phyloP scores from a whole-genome alignment of 768 basidiomycete species.

The Xerocomus brunneocitrinus region DNA sequence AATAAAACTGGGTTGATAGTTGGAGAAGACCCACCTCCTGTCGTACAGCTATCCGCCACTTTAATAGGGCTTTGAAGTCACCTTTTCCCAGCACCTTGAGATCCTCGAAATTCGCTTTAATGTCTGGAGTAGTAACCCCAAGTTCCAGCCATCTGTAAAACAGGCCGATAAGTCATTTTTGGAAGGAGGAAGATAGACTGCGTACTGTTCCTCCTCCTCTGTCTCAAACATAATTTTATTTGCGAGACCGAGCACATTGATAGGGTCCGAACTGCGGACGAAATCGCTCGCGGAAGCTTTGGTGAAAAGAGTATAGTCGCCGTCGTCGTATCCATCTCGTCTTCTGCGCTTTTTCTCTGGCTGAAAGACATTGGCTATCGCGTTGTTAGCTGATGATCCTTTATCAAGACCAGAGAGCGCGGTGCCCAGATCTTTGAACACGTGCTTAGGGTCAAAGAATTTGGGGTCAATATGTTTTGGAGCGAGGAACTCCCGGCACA shows the following conservation, averaged over 20 bases:
- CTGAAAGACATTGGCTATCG: slow-evolving; percentile 88
- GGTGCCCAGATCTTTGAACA: slow-evolving; percentile 86
- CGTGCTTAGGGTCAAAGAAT: slow-evolving; percentile 95
- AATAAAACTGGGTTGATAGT: slow-evolving; percentile 1
- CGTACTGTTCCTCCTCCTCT: slow-evolving; percentile 82
- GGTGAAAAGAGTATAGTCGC: slow-evolving; percentile 88
- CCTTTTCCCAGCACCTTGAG: slow-evolving; percentile 96
- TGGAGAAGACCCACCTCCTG: slow-evolving; percentile 59
- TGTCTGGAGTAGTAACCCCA: slow-evolving; percentile 70
- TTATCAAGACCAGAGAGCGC: slow-evolving; percentile 43
- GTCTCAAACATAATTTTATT: slow-evolving; percentile 75
- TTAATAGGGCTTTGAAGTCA: slow-evolving; percentile 90
- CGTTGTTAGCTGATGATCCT: slow-evolving; percentile 58
- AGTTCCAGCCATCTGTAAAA: slow-evolving; percentile 63
- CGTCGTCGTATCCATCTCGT: slow-evolving; percentile 93
- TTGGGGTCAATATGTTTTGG: slow-evolving; percentile 96
- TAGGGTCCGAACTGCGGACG: slow-evolving; percentile 64
- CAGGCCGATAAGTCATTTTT: slow-evolving; percentile 2
- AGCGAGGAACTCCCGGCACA: slow-evolving; percentile 91
- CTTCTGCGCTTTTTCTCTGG: slow-evolving; percentile 94
- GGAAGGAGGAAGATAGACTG: slow-evolving; percentile 1
- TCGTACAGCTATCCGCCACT: slow-evolving; percentile 84
- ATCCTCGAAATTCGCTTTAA: slow-evolving; percentile 83
- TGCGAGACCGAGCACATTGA: slow-evolving; percentile 69
- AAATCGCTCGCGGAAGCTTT: slow-evolving; percentile 66